phyloP scores from a whole-genome alignment of 495 filamentous ascomycete genomes.

The Neurospora tetrasperma region DNA sequence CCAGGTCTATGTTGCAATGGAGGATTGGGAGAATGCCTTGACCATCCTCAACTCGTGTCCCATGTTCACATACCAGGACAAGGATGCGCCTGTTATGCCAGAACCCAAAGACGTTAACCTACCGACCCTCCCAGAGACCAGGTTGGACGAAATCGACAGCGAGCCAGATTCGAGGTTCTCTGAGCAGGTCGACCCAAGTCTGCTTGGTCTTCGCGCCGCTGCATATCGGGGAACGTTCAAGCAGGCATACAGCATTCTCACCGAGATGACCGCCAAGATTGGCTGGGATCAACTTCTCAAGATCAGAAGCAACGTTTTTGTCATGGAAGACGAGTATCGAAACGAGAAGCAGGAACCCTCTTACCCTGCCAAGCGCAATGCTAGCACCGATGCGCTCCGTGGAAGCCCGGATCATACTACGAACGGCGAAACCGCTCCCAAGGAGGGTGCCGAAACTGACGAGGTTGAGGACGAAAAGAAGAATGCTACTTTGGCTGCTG shows the following conservation, averaged over 20 bases:
- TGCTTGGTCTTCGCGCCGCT: conserved; percentile 79
- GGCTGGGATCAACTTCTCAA: conserved; percentile 95
- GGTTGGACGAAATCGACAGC: conserved; percentile 86
- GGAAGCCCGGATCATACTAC: conserved; percentile 51
- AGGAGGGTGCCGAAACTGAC: conserved; percentile 39
- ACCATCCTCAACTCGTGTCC: conserved; percentile 97
- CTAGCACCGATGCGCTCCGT: conserved; percentile 65
- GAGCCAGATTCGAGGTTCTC: conserved; percentile 71
- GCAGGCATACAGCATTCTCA: conserved; percentile 87
- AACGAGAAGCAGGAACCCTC: conserved; percentile 66
- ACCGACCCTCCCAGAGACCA: conserved; percentile 78
- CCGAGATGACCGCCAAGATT: conserved; percentile 88
- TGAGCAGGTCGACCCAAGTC: conserved; percentile 77
- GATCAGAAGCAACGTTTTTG: conserved; percentile 90
- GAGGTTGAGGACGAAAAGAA: conserved; percentile 34
- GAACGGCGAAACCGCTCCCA: conserved; percentile 43
- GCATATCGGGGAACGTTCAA: conserved; percentile 88
- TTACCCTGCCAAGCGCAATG: conserved; percentile 48
- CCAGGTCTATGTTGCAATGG: conserved; percentile 82
- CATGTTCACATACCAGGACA: conserved; percentile 99
- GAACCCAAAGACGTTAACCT: conserved; percentile 78
- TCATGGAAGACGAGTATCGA: conserved; percentile 98
- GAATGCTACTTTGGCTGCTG: conserved; percentile 5
- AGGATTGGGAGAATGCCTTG: conserved; percentile 88
- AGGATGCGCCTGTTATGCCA: conserved; percentile 88